Evolutionary conservation across 805 yeast species (phyloP).

Genomic region (Scheffersomyces ergatensis): DNA sequence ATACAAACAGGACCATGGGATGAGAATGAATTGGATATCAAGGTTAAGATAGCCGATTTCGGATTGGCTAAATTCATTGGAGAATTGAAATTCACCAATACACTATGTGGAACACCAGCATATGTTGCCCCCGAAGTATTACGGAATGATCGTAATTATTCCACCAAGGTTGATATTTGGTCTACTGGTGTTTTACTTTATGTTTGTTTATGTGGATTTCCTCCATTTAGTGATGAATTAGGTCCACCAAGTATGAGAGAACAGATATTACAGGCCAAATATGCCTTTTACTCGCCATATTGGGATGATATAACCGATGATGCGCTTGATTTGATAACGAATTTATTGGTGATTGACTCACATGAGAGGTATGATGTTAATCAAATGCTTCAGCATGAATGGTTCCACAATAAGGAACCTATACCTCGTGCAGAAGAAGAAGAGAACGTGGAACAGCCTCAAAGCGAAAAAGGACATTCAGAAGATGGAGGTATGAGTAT

Average conservation of each 20-base stretch:
- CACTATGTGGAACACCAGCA: constrained; percentile 84
- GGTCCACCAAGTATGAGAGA: constrained; percentile 79
- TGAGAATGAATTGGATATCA: constrained; percentile 55
- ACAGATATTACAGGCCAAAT: constrained; percentile 64
- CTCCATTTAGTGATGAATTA: constrained; percentile 79
- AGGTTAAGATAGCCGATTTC: constrained; percentile 79
- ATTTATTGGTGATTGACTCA: constrained; percentile 55
- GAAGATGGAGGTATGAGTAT: not conserved
- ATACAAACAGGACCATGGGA: constrained; percentile 56
- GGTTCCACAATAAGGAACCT: constrained; percentile 31
- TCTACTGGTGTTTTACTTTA: constrained; percentile 76
- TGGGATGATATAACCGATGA: constrained; percentile 72
- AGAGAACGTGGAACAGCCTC: not conserved
- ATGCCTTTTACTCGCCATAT: constrained; percentile 74
- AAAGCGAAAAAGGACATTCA: not conserved
- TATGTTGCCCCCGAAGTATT: constrained; percentile 83
- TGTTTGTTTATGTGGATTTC: constrained; percentile 80
- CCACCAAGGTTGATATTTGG: constrained; percentile 79
- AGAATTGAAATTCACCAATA: constrained; percentile 69
- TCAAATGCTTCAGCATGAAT: constrained; percentile 39
- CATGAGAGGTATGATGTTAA: constrained; percentile 38
- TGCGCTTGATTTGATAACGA: constrained; percentile 63
- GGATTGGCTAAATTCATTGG: constrained; percentile 73
- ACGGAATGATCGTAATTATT: constrained; percentile 54
- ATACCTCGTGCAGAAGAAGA: constrained; percentile 4